These are phyloP conservation scores for Cutaneotrichosporon cutaneum DNA, from an alignment of 1,284 basidiomycete species.

Conservation along the genomic window DNA sequence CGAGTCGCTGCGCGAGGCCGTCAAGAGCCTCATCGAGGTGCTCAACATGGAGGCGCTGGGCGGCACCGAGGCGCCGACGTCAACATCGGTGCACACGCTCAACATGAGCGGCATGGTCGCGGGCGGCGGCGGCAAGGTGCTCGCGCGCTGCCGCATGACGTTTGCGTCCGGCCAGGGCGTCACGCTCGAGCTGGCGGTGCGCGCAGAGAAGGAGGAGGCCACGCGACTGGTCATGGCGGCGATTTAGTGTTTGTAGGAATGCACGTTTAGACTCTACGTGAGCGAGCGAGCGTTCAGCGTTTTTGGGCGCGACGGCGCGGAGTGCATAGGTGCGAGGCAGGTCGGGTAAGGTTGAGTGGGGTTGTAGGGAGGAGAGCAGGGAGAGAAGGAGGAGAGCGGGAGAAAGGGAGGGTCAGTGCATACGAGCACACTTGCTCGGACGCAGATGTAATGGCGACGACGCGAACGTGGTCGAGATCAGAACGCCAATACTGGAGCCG, in stretches of 20 bases:
- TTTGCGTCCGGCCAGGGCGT: constrained; percentile 86
- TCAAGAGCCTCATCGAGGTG: constrained; percentile 57
- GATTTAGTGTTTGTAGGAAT: constrained; percentile 59
- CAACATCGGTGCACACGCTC: constrained; percentile 87
- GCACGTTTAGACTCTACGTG: constrained; percentile 3
- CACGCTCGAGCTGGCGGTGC: constrained; percentile 90
- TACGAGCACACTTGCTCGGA: too few relatives aligned
- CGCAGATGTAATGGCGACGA: too few relatives aligned
- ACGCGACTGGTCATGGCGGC: constrained; percentile 86
- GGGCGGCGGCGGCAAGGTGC: constrained; percentile 87
- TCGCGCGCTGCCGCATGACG: constrained; percentile 94
- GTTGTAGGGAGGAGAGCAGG: too few relatives aligned
- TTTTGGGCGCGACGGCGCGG: too few relatives aligned
- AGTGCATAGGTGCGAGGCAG: too few relatives aligned
- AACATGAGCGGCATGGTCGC: constrained; percentile 85
- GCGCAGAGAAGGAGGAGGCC: constrained; percentile 83
- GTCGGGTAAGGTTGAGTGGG: too few relatives aligned
- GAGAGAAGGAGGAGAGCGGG: too few relatives aligned
- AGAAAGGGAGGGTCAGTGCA: too few relatives aligned
- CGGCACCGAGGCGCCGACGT: constrained; percentile 76
- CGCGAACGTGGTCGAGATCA: too few relatives aligned
- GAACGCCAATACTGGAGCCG: not conserved
- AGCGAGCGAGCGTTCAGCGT: not conserved
- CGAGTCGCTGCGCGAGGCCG: constrained; percentile 67
- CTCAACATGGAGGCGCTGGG: constrained; percentile 96